Conservation (phyloP, 805 yeast genomes). For the Candida lessepsii region DNA sequence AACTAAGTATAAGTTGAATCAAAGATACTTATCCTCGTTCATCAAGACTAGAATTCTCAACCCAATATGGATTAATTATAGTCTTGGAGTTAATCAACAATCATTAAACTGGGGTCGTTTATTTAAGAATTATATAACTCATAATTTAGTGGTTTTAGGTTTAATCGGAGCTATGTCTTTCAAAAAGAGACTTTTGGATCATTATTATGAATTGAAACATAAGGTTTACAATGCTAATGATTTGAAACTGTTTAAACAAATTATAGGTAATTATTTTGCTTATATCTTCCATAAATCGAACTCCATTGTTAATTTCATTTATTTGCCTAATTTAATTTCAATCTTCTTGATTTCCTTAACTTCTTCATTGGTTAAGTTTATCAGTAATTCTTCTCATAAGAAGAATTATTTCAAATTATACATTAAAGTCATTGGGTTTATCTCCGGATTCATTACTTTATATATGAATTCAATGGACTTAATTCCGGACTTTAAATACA, state of each 20-base stretch:
- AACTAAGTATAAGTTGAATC: slow-evolving; percentile 33
- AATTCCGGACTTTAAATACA: slow-evolving; percentile 21
- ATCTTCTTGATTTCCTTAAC: slow-evolving; percentile 35
- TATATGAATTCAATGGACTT: slow-evolving; percentile 22
- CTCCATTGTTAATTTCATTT: slow-evolving; percentile 33
- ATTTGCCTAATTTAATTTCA: slow-evolving; percentile 35
- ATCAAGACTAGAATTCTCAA: slow-evolving; percentile 32
- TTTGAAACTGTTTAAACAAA: slow-evolving; percentile 9
- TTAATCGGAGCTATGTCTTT: slow-evolving; percentile 20
- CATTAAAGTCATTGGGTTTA: slow-evolving; percentile 34
- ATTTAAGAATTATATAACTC: slow-evolving; percentile 23
- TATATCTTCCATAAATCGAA: slow-evolving; percentile 27
- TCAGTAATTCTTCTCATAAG: slow-evolving; percentile 14
- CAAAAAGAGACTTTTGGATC: slow-evolving; percentile 22
- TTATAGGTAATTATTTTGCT: slow-evolving; percentile 18
- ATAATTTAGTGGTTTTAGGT: slow-evolving; percentile 22
- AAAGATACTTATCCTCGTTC: slow-evolving; percentile 31
- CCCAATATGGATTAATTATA: slow-evolving; percentile 43
- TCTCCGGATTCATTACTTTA: slow-evolving; percentile 30
- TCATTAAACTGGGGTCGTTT: slow-evolving; percentile 31
- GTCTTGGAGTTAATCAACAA: slow-evolving; percentile 25
- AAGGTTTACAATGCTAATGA: slow-evolving; percentile 13
- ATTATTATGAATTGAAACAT: slow-evolving; percentile 24
- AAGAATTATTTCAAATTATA: slow-evolving; percentile 33
- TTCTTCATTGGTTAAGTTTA: slow-evolving; percentile 27